Evolutionary conservation across 148 eudicot species (phyloP).

Genomic region (Amaranthus cruentus): DNA sequence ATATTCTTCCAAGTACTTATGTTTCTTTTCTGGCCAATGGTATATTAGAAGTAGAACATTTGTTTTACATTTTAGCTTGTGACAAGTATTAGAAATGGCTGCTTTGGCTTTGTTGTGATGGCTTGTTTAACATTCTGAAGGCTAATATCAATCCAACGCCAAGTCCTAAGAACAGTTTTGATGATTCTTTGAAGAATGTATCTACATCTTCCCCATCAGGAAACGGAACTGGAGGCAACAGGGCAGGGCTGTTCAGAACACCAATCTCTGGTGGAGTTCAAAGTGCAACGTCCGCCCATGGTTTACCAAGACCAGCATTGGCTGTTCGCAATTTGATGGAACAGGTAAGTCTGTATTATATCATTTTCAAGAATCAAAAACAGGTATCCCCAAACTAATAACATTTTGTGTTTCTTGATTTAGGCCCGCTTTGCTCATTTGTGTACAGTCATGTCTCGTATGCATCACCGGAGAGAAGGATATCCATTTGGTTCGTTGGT

Average conservation of each 20-base stretch:
- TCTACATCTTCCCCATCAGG: conserved; percentile 30
- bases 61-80: conserved; percentile 27
- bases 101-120: conserved; percentile 53
- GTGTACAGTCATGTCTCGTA: conserved; percentile 93
- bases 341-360: conserved; percentile 43
- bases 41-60: conserved; percentile 15
- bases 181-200: conserved; percentile 23
- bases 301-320: conserved; percentile 86
- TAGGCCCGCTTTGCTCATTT: conserved; percentile 97
- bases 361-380: background rate
- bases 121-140: conserved; percentile 63
- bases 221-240: conserved; percentile 39
- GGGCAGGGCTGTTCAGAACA: conserved; percentile 93
- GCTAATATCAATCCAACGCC: conserved; percentile 36
- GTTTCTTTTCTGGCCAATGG: background rate
- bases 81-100: conserved; percentile 33
- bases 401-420: conserved; percentile 5
- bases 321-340: conserved; percentile 99
- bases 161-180: conserved; percentile 25
- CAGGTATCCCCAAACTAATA: background rate
- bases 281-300: conserved; percentile 99
- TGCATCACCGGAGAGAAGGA: conserved; percentile 97
- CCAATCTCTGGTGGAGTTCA: conserved; percentile 99
- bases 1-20: background rate
- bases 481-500: conserved; percentile 97